Conservation (phyloP, 441 rosid species). For the Syzygium syzygioides region DNA sequence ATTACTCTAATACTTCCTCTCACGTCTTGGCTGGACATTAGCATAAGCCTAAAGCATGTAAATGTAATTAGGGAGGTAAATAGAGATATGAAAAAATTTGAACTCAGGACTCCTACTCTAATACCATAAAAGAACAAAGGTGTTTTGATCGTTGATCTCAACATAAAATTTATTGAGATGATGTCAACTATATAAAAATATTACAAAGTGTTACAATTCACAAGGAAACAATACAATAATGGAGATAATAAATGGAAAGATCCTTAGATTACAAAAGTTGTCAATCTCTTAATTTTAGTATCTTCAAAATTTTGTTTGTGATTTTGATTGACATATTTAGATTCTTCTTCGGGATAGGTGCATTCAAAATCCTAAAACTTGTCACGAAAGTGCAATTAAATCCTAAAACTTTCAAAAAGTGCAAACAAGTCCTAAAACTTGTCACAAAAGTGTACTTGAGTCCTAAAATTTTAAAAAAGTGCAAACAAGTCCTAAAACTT, state of each 20-base stretch:
- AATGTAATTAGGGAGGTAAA: background rate
- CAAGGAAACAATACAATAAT: background rate
- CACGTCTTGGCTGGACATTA: no score
- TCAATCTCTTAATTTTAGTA: background rate
- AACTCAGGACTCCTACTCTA: background rate
- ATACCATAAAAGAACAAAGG: background rate
- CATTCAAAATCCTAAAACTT: no score
- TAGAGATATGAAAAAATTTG: background rate
- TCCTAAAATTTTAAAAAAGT: no score
- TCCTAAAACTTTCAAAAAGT: no score
- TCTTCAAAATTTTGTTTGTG: no score
- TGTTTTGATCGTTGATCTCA: background rate
- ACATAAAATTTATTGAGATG: fast-evolving
- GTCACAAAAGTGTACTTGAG: no score
- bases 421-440: no score
- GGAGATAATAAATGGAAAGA: background rate
- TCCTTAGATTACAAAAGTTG: background rate
- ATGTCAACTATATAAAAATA: background rate
- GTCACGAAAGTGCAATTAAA: no score
- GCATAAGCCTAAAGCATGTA: background rate
- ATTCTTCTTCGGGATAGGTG: background rate
- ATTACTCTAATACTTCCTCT: no score
- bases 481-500: no score
- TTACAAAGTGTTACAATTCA: background rate
- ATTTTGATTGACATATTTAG: background rate